Base-by-base conservation (phyloP, 2,329 filamentous ascomycete genomes). In the Aspergillus glaucus region DNA sequence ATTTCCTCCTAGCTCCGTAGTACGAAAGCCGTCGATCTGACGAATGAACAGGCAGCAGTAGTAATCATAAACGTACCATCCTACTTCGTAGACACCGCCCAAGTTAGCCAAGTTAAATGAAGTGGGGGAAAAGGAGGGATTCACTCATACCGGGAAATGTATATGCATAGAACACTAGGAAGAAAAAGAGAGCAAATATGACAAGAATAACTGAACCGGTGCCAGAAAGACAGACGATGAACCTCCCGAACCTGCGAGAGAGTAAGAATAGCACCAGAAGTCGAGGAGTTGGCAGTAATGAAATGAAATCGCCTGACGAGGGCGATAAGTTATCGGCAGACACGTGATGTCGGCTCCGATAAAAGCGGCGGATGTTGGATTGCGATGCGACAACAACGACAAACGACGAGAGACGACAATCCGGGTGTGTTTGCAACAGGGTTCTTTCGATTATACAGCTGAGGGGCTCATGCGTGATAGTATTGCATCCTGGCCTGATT, bases 51-150 rank as follows among this genome's bases (percentile, higher is more conserved):
- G 2, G 37, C 17, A 40, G 37, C n/a, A 37, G 26, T 30, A 37
- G n/a, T 37, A 19, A 37, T 19, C 17, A 40, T 19, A 22, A 43
- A 57, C 55, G 37, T 55, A 57, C 55, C 55, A 57, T 57, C 44
- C 53, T 57, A 43, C 49, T 43, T 40, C 15, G 19, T 19, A 40
- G n/a, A 30, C 19, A 22, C 9, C 37, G 37, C 37, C 14, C 43
- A 22, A 19, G 43, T 53, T 48, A 52, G 52, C n/a, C 34, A 39
- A 43, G 3, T 21, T 22, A 22, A 46, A 19, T 40, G 45, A 17
- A 49, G 22, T 40, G 43, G 22, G 41, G 15, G 6, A 30, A 46
- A 46, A 42, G 51, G 45, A 43, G 51, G 47, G 46, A 50, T 43
- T 40, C 40, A 41, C 50, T 46, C 48, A 49, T 54, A 53, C 51